Conservation (phyloP, 169 alveolate species). For the Eimeria maxima region DNA sequence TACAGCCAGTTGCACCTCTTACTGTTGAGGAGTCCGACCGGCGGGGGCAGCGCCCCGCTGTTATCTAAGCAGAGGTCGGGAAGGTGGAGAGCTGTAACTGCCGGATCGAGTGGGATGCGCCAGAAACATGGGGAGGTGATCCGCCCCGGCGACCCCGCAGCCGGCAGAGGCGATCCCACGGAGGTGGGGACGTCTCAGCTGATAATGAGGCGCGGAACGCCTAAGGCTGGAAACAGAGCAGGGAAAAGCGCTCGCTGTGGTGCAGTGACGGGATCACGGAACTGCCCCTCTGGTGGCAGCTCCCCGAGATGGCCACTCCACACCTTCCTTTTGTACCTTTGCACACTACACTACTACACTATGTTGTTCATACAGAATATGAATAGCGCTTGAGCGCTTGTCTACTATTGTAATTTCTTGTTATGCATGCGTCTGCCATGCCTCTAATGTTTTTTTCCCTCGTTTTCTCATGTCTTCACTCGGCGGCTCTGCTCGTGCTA, state of each 20-base stretch:
- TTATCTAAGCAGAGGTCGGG: slow-evolving; percentile 2
- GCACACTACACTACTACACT: no score
- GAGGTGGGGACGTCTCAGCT: not conserved
- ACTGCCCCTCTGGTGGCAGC: not conserved
- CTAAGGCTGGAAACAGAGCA: slow-evolving; percentile 72
- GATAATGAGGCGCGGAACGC: slow-evolving; percentile 67
- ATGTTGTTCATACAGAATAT: no score
- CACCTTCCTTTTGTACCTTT: slow-evolving; percentile 24
- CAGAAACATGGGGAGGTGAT: not conserved
- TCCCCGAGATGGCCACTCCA: not conserved
- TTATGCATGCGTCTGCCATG: no score
- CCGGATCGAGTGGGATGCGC: not conserved
- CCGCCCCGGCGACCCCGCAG: slow-evolving; percentile 42
- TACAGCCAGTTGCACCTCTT: not conserved
- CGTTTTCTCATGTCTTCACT: no score
- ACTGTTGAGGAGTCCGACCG: not conserved
- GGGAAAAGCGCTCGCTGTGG: slow-evolving; percentile 70
- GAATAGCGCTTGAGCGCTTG: no score
- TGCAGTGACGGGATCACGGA: slow-evolving; percentile 40
- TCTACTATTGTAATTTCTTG: no score
- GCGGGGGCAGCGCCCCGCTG: not conserved
- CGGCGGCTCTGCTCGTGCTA: no score
- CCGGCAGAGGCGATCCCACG: not conserved
- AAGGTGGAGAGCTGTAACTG: not conserved
- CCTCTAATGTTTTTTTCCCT: no score